Conservation (phyloP, 495 filamentous ascomycete genomes). For the Copromyces sp. region DNA sequence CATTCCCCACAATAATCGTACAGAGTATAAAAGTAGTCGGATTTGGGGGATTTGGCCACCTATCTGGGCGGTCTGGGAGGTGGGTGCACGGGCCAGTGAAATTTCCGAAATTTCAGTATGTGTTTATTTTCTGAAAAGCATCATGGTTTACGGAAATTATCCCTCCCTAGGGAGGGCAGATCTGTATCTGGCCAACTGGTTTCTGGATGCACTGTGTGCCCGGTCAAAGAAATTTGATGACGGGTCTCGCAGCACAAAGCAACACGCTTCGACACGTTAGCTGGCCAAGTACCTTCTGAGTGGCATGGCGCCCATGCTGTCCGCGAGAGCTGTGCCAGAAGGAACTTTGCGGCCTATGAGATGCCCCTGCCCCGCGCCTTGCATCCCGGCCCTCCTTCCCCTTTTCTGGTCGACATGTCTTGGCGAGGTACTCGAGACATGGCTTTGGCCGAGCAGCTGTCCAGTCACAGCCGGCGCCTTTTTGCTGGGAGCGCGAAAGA, state of each 20-base stretch:
- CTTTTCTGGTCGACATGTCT: slow-evolving; percentile 5
- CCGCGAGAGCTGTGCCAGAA: background rate
- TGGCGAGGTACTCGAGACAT: slow-evolving; percentile 9
- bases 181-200: slow-evolving; percentile 3
- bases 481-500: background rate
- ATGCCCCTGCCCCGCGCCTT: slow-evolving; percentile 15
- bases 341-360: slow-evolving; percentile 1
- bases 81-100: too few species aligned
- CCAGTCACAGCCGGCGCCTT: background rate
- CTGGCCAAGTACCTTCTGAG: slow-evolving; percentile 1
- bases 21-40: too few species aligned
- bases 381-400: slow-evolving; percentile 2
- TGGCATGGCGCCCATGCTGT: background rate
- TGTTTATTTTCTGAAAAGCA: too few species aligned
- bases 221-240: slow-evolving; percentile 4
- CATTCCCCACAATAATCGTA: too few species aligned
- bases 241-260: slow-evolving; percentile 2
- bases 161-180: slow-evolving; percentile 2
- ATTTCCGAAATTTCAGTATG: too few species aligned
- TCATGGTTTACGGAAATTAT: too few species aligned
- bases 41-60: too few species aligned
- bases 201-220: slow-evolving; percentile 7
- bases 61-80: too few species aligned
- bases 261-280: slow-evolving; percentile 2
- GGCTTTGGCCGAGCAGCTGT: slow-evolving; percentile 7